Evolutionary conservation across 305 asterid species (phyloP), one percentile per base, ranked within the genome.

Genomic region (Fraxinus albicans): DNA sequence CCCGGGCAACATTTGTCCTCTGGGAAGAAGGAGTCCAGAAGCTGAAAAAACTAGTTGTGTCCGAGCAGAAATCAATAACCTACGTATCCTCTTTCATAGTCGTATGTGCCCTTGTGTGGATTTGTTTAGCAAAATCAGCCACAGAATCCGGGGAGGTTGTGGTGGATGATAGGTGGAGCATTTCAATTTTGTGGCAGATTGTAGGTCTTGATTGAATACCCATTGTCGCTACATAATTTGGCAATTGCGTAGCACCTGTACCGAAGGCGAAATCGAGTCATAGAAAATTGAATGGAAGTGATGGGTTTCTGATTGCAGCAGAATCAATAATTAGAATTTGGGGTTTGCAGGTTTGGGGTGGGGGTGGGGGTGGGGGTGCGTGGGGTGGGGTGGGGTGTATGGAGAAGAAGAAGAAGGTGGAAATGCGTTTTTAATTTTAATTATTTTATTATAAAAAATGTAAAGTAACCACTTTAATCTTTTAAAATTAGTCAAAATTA

Each of bases 211-310:
- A 0, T 8, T 83, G 77, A 35, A 82, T 13, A 90, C 90, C 1
- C 90, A 0, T 29, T 83, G 44, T 90, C 88, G 36, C 70, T 1
- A 76, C 83, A 25, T 89, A 89, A 13, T 87, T 87, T 0, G 91
- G 90, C 10, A 89, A 89, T 60, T 87, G 90, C 10, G 0, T 89
- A 2, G 79, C 72, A 0, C 40, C 6, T 0, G 79, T 58, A 10
- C 34, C 76, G 7, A 1, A 40, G 0, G 78, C 75, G 4, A 29
- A 27, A 67, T 77, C 72, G 42, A 35, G 67, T 5, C 81, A 76
- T 13, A 23, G 47, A n/a, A 13, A 15, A 27, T 10, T 87, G 80
- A 12, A 72, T 17, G 86, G 81, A 2, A 29, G 55, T 6, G 83
- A 47, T 0, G 88, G 90, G 19, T 81, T 83, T 42, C 8, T 72